A percentile compares a stretch with the other conserved stretches of the same genome.
phyloP scores from a whole-genome alignment of 495 filamentous ascomycete species.

The Lasiosphaeris hirsuta region DNA sequence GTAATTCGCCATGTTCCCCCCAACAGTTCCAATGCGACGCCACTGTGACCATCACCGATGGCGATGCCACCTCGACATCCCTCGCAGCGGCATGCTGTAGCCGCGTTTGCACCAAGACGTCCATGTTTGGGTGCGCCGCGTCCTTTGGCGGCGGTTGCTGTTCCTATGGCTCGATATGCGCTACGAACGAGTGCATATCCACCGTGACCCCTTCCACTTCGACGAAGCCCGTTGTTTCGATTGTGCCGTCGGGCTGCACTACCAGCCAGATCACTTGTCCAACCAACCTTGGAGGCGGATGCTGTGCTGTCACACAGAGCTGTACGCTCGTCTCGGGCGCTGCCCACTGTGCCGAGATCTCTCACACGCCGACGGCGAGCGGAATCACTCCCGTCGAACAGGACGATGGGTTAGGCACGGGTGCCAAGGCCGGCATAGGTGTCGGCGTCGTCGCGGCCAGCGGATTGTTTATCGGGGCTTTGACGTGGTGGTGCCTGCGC shows the following conservation, averaged over 20 bases:
- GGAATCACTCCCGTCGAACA: conserved; percentile 11
- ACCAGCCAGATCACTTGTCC: conserved; percentile 69
- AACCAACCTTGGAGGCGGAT: conserved; percentile 64
- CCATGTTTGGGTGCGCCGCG: conserved; percentile 41
- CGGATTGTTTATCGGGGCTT: conserved; percentile 32
- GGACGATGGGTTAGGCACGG: conserved; percentile 26
- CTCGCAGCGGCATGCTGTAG: conserved; percentile 35
- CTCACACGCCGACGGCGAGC: conserved; percentile 35
- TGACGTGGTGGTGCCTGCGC: conserved; percentile 37
- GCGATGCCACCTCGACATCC: conserved; percentile 16
- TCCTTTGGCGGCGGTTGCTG: conserved; percentile 46
- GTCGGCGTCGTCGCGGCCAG: conserved; percentile 30
- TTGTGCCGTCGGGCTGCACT: conserved; percentile 55
- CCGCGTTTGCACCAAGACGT: conserved; percentile 31
- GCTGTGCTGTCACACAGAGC: conserved; percentile 66
- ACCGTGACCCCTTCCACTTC: conserved; percentile 23
- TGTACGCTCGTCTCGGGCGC: conserved; percentile 62
- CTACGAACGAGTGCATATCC: conserved; percentile 20
- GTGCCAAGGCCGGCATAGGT: conserved; percentile 45
- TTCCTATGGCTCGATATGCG: conserved; percentile 35
- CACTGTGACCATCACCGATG: conserved; percentile 20
- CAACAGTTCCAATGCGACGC: conserved; percentile 19
- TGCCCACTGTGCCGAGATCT: conserved; percentile 44
- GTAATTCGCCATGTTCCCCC: conserved; percentile 31
- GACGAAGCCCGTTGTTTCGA: conserved; percentile 15